phyloP scores from a whole-genome alignment of 768 basidiomycete species.

The Pulveroboletus sp. region DNA sequence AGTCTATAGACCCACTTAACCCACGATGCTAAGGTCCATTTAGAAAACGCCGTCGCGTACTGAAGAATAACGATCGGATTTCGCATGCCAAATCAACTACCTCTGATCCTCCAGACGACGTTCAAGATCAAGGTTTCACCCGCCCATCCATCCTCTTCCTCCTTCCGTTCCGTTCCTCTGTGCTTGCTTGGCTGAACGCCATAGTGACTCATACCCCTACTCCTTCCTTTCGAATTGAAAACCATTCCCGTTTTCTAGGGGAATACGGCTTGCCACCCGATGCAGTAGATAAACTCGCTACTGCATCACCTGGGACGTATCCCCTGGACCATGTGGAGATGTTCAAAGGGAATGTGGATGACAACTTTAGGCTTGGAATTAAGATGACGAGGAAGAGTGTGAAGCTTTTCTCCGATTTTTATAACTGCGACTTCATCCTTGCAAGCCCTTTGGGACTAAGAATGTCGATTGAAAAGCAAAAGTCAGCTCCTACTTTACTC shows the following conservation, averaged over 20 bases:
- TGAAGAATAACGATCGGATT: conserved; percentile 95
- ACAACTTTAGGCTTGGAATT: conserved; percentile 87
- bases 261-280: conserved; percentile 84
- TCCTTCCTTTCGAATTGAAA: conserved; percentile 79
- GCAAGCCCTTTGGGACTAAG: conserved; percentile 91
- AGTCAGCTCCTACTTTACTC: conserved; percentile 45
- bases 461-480: conserved; percentile 91
- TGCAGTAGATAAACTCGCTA: conserved; percentile 72
- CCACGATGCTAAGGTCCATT: conserved; percentile 1
- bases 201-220: conserved; percentile 72
- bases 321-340: conserved; percentile 87
- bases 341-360: conserved; percentile 96
- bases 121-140: conserved; percentile 97
- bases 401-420: conserved; percentile 89
- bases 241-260: conserved; percentile 70
- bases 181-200: conserved; percentile 75
- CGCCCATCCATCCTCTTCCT: conserved; percentile 91
- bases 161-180: conserved; percentile 89
- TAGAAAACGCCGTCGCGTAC: conserved; percentile 84
- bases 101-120: conserved; percentile 58
- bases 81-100: conserved; percentile 59
- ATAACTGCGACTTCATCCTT: conserved; percentile 84
- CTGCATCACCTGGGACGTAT: conserved; percentile 70
- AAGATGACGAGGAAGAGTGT: conserved; percentile 91
- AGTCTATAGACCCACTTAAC: background rate